Evolutionary conservation across 176 grass and related monocot species (phyloP).

Genomic region (Olyra latifolia): DNA sequence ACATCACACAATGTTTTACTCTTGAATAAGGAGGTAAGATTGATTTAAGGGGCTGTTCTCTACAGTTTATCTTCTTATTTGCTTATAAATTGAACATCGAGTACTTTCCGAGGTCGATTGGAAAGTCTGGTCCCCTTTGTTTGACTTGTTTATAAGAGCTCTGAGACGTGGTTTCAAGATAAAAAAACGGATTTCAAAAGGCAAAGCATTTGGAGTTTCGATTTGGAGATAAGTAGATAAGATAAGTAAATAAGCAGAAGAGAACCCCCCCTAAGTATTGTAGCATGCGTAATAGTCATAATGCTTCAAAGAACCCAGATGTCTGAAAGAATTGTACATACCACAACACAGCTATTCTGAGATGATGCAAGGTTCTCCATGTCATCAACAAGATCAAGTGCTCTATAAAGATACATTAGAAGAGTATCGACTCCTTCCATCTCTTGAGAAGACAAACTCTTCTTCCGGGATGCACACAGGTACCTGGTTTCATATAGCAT

Average conservation of each 20-base stretch:
- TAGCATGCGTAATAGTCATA: neutral
- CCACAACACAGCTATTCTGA: constrained; percentile 86
- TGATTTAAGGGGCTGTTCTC: no score
- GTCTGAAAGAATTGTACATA: constrained; percentile 42
- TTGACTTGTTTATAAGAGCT: no score
- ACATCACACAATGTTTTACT: constrained; percentile 1
- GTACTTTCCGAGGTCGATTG: no score
- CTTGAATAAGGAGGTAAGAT: neutral
- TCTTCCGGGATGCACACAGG: constrained; percentile 57
- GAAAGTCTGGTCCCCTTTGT: no score
- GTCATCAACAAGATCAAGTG: constrained; percentile 88
- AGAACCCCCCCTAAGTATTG: no score
- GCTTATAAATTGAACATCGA: no score
- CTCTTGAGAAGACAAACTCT: constrained; percentile 60
- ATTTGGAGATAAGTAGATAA: no score
- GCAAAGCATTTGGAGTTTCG: no score
- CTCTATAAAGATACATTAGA: constrained; percentile 99
- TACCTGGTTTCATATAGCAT: constrained; percentile 64
- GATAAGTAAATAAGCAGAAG: no score
- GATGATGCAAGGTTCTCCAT: constrained; percentile 98
- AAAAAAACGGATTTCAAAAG: no score
- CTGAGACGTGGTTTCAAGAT: no score
- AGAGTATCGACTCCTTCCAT: constrained; percentile 98
- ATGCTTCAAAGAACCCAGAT: constrained; percentile 17
- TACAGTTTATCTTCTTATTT: no score